These are phyloP conservation scores for Samsoniella hepiali DNA, from an alignment of 2,329 filamentous ascomycete species.

Conservation along the genomic window DNA sequence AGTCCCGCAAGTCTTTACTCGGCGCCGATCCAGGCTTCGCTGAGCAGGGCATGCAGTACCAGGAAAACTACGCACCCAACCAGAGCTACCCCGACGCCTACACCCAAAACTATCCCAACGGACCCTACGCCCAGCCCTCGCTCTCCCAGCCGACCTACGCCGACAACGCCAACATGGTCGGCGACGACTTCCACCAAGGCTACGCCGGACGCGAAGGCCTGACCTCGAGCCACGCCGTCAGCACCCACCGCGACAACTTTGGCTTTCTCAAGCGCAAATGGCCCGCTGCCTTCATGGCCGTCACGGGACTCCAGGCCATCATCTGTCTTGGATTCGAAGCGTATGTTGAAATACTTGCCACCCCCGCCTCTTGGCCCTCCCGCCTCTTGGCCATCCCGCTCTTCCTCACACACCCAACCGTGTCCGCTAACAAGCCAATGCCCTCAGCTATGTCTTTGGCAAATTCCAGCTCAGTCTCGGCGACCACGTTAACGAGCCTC, in stretches of 20 bases:
- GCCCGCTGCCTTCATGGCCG: slow-evolving; percentile 81
- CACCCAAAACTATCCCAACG: slow-evolving; percentile 29
- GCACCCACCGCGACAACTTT: slow-evolving; percentile 41
- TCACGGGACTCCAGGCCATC: slow-evolving; percentile 71
- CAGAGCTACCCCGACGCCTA: slow-evolving; percentile 27
- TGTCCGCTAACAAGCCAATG: slow-evolving; percentile 20
- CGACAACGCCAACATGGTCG: slow-evolving; percentile 27
- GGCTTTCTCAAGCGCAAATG: slow-evolving; percentile 81
- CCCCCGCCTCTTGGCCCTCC: neutral
- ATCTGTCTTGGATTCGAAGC: slow-evolving; percentile 81
- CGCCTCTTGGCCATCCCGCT: neutral
- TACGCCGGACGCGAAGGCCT: slow-evolving; percentile 39
- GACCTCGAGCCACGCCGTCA: slow-evolving; percentile 31
- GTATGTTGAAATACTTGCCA: slow-evolving; percentile 50
- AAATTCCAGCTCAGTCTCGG: slow-evolving; percentile 68
- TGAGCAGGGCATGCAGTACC: slow-evolving; percentile 29
- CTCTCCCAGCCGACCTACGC: slow-evolving; percentile 29
- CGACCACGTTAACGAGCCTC: slow-evolving; percentile 36
- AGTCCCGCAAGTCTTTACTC: slow-evolving; percentile 40
- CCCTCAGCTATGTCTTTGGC: slow-evolving; percentile 77
- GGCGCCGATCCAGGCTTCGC: slow-evolving; percentile 38
- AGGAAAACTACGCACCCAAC: slow-evolving; percentile 21
- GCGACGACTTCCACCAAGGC: slow-evolving; percentile 33
- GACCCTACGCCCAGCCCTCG: slow-evolving; percentile 25
- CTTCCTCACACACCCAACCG: neutral